Evolutionary conservation across 208 protist genomes (phyloP), one percentile per base, ranked within the genome.

Genomic region (Leishmania gerbilli): DNA sequence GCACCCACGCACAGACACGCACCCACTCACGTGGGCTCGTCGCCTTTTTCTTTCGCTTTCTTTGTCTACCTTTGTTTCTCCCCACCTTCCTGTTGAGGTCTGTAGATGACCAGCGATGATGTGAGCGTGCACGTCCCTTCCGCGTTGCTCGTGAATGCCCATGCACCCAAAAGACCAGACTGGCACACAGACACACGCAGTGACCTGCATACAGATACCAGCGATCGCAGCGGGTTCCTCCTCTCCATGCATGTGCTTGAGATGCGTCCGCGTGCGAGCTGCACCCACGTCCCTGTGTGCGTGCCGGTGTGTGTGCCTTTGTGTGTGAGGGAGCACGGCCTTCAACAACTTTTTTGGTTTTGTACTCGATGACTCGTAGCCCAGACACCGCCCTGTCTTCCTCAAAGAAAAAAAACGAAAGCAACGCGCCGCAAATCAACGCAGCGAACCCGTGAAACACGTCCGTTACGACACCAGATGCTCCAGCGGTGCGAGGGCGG

Each of bases 11-110:
- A 62, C 67, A 37, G 45, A 58, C 7, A 21, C 11, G 40, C 67
- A 24, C 58, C 21, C 45, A 17, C 67, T 5, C 49, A 40, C 51
- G 56, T 24, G 27, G 15, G 79, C 49, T 56, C 27, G 19, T 37
- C 19, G 34, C 27, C 31, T 84, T 60, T 75, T 40, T 37, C 53
- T 74, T 69, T 64, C 31, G 56, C 24, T 31, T 62, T 19, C 56
- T 31, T 31, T 31, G 24, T 62, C 24, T 31, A 55, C 24, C 49
- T 74, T 79, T 74, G 27, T 65, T 40, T 77, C 42, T 74, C 81
- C 42, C 49, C 45, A 42, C 53, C 27, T 24, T 74, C 77, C 76
- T 80, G 47, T 58, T 69, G 68, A 40, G 62, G 62, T 40, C 31
- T 68, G 31, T 68, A 40, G 62, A 68, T 40, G 62, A 68, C 62